A percentile compares a stretch with the other conserved stretches of the same genome.
These are phyloP conservation scores for Macadamia tetraphylla DNA, from an alignment of 164 flowering plant genomes.

Conservation along the genomic window DNA sequence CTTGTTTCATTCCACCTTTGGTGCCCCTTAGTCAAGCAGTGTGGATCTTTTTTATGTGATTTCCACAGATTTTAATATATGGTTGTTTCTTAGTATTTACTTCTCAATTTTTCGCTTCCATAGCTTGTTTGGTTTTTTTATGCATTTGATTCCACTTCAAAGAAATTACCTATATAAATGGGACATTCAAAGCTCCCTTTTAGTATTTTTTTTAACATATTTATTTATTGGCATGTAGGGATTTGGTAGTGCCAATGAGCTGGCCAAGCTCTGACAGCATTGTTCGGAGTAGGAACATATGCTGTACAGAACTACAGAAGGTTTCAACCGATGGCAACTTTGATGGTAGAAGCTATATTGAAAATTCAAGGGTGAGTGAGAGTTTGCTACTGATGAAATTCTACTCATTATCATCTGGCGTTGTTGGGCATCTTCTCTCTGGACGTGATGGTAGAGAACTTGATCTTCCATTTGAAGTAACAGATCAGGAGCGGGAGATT, in stretches of 20 bases:
- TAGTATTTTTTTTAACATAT: not conserved
- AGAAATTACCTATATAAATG: not conserved
- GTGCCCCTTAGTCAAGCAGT: too few relatives aligned
- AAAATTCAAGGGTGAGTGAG: constrained; percentile 65
- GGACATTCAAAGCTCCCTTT: not conserved
- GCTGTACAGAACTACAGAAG: not conserved
- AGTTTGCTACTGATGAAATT: constrained; percentile 80
- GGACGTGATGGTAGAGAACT: constrained; percentile 49
- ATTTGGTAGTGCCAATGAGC: constrained; percentile 55
- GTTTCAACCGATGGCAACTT: constrained; percentile 7
- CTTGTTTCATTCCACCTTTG: not conserved
- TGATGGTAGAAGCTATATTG: constrained; percentile 39
- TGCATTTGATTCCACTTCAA: not conserved
- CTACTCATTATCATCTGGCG: constrained; percentile 58
- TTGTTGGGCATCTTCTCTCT: constrained; percentile 56
- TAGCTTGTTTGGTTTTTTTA: not conserved
- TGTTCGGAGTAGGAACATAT: constrained; percentile 26
- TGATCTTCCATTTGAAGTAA: constrained; percentile 84
- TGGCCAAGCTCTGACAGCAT: constrained; percentile 39
- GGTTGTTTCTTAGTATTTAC: too few relatives aligned
- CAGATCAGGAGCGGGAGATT: constrained; percentile 55
- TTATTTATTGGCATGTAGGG: constrained; percentile 22
- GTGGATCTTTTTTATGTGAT: too few relatives aligned
- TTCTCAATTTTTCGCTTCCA: not conserved
- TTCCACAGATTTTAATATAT: too few relatives aligned